These are phyloP conservation scores for Leccinum imitatum DNA, from an alignment of 768 basidiomycete species.

Conservation along the genomic window DNA sequence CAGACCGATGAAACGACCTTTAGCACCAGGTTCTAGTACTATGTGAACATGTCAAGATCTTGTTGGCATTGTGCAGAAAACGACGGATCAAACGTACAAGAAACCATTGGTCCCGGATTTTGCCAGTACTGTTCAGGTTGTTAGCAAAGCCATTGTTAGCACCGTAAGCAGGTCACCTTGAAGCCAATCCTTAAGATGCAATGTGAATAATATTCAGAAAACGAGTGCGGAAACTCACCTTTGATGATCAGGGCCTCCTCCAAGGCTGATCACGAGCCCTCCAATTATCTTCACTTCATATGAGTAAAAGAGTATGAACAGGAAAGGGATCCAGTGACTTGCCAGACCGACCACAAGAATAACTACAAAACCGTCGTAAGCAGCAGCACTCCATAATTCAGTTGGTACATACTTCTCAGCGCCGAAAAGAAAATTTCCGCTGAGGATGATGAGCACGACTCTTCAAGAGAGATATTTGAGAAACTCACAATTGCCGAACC, in stretches of 20 bases:
- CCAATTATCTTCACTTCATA: slow-evolving; percentile 28
- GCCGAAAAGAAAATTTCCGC: slow-evolving; percentile 26
- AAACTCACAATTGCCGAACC: slow-evolving; percentile 24
- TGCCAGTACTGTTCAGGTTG: slow-evolving; percentile 19
- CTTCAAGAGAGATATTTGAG: background rate
- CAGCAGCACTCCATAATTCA: background rate
- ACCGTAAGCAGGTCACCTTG: background rate
- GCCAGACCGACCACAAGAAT: slow-evolving; percentile 37
- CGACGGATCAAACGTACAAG: slow-evolving; percentile 5
- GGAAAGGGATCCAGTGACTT: background rate
- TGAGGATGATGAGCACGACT: slow-evolving; percentile 10
- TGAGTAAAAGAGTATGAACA: background rate
- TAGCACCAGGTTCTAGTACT: slow-evolving; percentile 23
- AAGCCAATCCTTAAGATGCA: slow-evolving; percentile 18
- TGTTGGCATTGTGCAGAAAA: background rate
- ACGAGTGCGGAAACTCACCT: slow-evolving; percentile 34
- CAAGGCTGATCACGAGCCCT: slow-evolving; percentile 55
- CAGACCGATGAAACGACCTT: slow-evolving; percentile 24
- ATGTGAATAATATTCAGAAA: slow-evolving; percentile 21
- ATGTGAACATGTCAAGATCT: background rate
- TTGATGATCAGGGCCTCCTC: slow-evolving; percentile 54
- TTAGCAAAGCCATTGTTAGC: background rate
- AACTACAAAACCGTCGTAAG: slow-evolving; percentile 25
- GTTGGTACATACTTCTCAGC: slow-evolving; percentile 19
- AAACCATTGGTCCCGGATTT: slow-evolving; percentile 27